Evolutionary conservation across 208 protist genomes (phyloP), one percentile per base, ranked within the genome.

Genomic region (Acanthamoeba healyi): DNA sequence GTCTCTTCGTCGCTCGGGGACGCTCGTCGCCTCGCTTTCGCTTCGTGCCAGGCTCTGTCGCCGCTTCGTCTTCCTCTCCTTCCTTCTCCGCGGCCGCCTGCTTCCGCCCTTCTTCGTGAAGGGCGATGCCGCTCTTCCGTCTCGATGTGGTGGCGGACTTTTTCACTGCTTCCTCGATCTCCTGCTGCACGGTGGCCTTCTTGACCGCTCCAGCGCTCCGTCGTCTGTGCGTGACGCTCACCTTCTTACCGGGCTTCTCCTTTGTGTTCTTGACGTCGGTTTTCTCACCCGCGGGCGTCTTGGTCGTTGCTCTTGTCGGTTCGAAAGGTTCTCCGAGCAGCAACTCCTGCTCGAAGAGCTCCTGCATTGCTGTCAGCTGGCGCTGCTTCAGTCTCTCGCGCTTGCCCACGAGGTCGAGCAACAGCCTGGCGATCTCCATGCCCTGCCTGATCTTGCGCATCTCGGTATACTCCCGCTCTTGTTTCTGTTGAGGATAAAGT

Each of bases 331-430:
- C 34, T 6, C 44, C 77, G 0, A 86, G 77, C n/a, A 61, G 44
- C 7, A 86, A 44, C 77, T 91, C n/a, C 26, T 63, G 29, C 46
- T 91, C 84, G 24, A 91, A 91, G 9, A 91, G 32, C 29, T 91
- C 84, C 24, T 72, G 84, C 34, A 91, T 44, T 1, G 32, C 49
- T 2, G 49, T 54, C 22, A 91, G 56, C 17, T 49, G 84, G 3
- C 84, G 46, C 26, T 72, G 84, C 42, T 91, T 91, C 38, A 72
- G 38, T 36, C 84, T 49, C 72, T 91, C 84, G 19, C 84, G 46
- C 38, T 91, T 91, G 22, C 56, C 58, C 51, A 91, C 84, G 6
- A 91, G 84, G 17, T 91, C 84, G 36, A 91, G 84, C 38, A 91
- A 24, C n/a, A 91, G 40, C 19, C 84, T 24, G 15, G 84, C 84